Percentiles rank a stretch among this genome's conserved stretches.
These are phyloP conservation scores for Cladosporium sp. DNA, from an alignment of 2,329 filamentous ascomycete species.

Conservation along the genomic window DNA sequence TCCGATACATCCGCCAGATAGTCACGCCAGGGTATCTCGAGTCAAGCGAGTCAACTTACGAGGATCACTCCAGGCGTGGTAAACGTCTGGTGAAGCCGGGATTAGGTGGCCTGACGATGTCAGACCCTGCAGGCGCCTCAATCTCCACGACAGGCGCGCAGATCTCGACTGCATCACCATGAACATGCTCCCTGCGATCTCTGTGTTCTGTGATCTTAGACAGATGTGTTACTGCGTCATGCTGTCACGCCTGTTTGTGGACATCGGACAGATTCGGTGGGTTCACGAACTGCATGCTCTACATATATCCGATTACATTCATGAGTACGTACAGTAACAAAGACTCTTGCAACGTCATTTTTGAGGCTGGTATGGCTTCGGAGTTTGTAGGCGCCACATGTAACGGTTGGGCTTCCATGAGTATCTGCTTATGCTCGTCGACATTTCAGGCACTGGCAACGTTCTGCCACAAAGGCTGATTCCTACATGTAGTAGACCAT, in stretches of 20 bases:
- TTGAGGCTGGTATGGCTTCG: not conserved
- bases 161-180: not conserved
- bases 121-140: constrained; percentile 8
- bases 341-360: not conserved
- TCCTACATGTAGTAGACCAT: not conserved
- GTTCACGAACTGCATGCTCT: not conserved
- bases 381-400: not conserved
- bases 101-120: constrained; percentile 1
- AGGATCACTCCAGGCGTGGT: not conserved
- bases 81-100: not conserved
- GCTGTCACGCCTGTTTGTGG: not conserved
- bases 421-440: not conserved
- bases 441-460: not conserved
- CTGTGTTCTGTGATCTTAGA: not conserved
- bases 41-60: no score
- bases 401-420: not conserved
- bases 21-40: not conserved
- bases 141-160: constrained; percentile 1
- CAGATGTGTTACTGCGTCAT: not conserved
- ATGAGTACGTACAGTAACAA: no score
- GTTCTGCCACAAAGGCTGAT: not conserved
- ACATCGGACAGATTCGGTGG: not conserved
- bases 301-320: not conserved
- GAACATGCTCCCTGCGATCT: not conserved
- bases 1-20: not conserved